phyloP scores from a whole-genome alignment of 768 basidiomycete genomes.

The Glaciozyma martinii region DNA sequence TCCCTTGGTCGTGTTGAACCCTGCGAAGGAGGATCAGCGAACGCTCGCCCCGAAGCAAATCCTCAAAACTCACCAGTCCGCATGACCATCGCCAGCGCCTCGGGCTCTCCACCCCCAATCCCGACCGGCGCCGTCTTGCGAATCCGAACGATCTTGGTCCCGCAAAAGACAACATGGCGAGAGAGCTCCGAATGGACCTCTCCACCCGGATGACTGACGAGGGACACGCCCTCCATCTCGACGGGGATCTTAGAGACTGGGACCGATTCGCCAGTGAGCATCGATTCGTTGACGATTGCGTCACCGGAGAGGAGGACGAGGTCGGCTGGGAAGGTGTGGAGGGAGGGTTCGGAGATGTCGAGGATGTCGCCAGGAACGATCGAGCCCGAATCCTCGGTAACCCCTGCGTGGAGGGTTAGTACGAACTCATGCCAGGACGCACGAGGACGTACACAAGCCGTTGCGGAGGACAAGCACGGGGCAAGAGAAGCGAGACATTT shows the following conservation, averaged over 20 bases:
- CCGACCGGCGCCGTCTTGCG: constrained; percentile 37
- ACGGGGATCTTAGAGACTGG: constrained; percentile 85
- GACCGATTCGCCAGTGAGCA: constrained; percentile 97
- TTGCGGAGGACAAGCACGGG: constrained; percentile 60
- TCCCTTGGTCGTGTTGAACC: constrained; percentile 96
- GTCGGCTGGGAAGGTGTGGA: constrained; percentile 75
- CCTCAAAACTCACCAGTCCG: constrained; percentile 57
- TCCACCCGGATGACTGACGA: constrained; percentile 45
- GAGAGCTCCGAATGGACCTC: constrained; percentile 54
- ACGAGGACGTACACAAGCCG: constrained; percentile 54
- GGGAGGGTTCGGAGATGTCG: constrained; percentile 67
- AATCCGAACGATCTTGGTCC: constrained; percentile 82
- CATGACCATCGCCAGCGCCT: constrained; percentile 44
- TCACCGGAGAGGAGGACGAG: constrained; percentile 88
- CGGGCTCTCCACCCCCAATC: constrained; percentile 4
- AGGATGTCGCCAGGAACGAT: constrained; percentile 89
- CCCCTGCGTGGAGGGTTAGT: constrained; percentile 7
- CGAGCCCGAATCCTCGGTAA: constrained; percentile 68
- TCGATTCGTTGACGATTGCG: constrained; percentile 96
- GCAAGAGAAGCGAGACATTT: constrained; percentile 88
- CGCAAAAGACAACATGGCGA: constrained; percentile 78
- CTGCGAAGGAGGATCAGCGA: constrained; percentile 19
- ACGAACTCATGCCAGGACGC: background rate
- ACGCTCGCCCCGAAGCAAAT: background rate
- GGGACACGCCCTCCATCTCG: constrained; percentile 63